phyloP scores from a whole-genome alignment of 805 yeast genomes.

The Danielia oregonensis region DNA sequence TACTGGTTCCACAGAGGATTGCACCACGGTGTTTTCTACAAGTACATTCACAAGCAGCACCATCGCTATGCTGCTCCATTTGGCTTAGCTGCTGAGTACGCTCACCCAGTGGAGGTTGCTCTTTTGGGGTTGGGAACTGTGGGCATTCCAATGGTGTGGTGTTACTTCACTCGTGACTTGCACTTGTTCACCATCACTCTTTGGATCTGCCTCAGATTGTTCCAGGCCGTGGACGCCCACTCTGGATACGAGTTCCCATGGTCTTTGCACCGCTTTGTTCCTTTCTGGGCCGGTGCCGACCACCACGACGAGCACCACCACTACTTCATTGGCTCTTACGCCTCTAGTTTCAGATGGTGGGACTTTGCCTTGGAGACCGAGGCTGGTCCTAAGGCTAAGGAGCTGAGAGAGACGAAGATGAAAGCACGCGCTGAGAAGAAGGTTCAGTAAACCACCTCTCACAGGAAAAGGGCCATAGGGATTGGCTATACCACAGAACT shows the following conservation, averaged over 20 bases:
- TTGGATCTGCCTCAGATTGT: slow-evolving; percentile 85
- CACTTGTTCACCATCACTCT: slow-evolving; percentile 85
- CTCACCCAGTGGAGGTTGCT: slow-evolving; percentile 92
- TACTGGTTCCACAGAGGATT: slow-evolving; percentile 91
- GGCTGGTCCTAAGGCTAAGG: slow-evolving; percentile 79
- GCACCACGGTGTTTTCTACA: slow-evolving; percentile 86
- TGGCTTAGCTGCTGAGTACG: slow-evolving; percentile 96
- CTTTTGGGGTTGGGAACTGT: slow-evolving; percentile 93
- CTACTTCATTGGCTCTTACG: slow-evolving; percentile 92
- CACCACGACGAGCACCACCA: slow-evolving; percentile 98
- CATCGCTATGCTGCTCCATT: slow-evolving; percentile 98
- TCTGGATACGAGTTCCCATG: slow-evolving; percentile 98
- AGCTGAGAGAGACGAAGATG: slow-evolving; percentile 65
- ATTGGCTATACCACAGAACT: no score
- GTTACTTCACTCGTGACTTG: slow-evolving; percentile 62
- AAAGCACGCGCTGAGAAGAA: slow-evolving; percentile 49
- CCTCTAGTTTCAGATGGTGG: slow-evolving; percentile 96
- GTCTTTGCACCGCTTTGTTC: slow-evolving; percentile 87
- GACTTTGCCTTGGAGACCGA: slow-evolving; percentile 86
- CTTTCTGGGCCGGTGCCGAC: slow-evolving; percentile 98
- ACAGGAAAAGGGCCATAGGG: no score
- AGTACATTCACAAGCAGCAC: slow-evolving; percentile 93
- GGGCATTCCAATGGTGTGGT: slow-evolving; percentile 87
- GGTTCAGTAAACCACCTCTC: slow-evolving; percentile 11
- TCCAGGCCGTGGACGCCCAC: slow-evolving; percentile 97